phyloP scores from a whole-genome alignment of 345 rosid genomes.

The Gossypium raimondii region DNA sequence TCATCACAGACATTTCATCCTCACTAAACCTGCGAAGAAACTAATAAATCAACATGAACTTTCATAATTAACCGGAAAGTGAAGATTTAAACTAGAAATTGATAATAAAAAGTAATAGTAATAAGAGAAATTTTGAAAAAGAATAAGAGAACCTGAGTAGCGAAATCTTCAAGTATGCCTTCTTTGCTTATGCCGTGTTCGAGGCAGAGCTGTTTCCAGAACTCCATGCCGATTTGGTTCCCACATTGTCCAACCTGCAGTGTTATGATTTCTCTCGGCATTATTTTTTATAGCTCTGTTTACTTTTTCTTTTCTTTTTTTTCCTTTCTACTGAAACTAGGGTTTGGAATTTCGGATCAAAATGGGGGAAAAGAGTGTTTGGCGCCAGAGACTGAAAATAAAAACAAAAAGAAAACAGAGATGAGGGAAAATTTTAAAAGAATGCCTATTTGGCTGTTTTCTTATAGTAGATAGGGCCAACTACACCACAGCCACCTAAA shows the following conservation, averaged over 20 bases:
- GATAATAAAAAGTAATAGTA: not conserved
- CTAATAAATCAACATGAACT: not conserved
- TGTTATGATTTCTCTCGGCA: constrained; percentile 95
- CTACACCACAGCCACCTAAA: too few species aligned
- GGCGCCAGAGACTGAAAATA: too few species aligned
- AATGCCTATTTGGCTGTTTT: too few species aligned
- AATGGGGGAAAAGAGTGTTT: too few species aligned
- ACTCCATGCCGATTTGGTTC: constrained; percentile 99
- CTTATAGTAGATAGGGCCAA: too few species aligned
- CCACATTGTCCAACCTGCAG: constrained; percentile 99
- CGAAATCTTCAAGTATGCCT: constrained; percentile 97
- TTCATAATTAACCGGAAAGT: not conserved
- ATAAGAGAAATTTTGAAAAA: not conserved
- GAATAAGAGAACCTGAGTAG: constrained; percentile 64
- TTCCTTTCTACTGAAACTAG: not conserved
- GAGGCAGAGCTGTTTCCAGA: constrained; percentile 99
- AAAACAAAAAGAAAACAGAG: too few species aligned
- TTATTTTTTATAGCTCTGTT: constrained; percentile 19
- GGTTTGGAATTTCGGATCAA: not conserved
- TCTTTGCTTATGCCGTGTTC: constrained; percentile 98
- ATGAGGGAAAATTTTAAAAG: too few species aligned
- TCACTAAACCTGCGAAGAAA: not conserved
- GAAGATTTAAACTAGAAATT: not conserved
- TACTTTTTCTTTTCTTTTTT: constrained; percentile 2
- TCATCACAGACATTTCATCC: not conserved